phyloP scores from a whole-genome alignment of 2,329 filamentous ascomycete species.

The Aspergillus oerlinghausenensis region DNA sequence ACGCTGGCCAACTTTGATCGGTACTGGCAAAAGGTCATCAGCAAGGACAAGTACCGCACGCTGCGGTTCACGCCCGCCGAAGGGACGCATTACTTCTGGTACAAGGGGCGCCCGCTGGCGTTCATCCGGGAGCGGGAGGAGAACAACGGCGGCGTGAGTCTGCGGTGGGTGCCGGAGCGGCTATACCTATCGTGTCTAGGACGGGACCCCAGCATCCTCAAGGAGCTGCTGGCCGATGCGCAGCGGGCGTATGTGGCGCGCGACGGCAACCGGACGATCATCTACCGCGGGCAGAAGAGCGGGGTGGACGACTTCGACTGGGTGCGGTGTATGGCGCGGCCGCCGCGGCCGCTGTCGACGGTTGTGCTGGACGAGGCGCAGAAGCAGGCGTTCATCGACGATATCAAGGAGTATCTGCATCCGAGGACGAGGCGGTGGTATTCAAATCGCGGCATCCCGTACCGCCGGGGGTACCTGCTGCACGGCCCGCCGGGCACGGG shows the following conservation, averaged over 20 bases:
- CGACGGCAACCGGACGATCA: slow-evolving; percentile 34
- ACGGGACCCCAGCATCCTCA: slow-evolving; percentile 30
- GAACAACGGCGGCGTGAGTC: slow-evolving; percentile 13
- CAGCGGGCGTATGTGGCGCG: slow-evolving; percentile 33
- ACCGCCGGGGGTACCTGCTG: slow-evolving; percentile 77
- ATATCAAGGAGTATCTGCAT: slow-evolving; percentile 55
- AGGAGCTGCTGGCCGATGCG: slow-evolving; percentile 32
- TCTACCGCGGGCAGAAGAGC: slow-evolving; percentile 32
- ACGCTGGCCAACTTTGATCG: slow-evolving; percentile 38
- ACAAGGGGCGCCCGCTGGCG: slow-evolving; percentile 51
- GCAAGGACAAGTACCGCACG: slow-evolving; percentile 31
- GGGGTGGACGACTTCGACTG: slow-evolving; percentile 22
- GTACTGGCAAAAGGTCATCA: slow-evolving; percentile 39
- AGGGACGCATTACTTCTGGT: slow-evolving; percentile 67
- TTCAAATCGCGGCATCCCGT: slow-evolving; percentile 74
- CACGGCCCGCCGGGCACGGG: slow-evolving; percentile 77
- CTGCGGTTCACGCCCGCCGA: slow-evolving; percentile 60
- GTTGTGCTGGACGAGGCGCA: slow-evolving; percentile 50
- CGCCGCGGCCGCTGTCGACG: slow-evolving; percentile 50
- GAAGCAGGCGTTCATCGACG: slow-evolving; percentile 48
- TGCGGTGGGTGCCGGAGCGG: slow-evolving; percentile 22
- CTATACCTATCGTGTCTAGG: slow-evolving; percentile 34
- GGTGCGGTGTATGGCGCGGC: slow-evolving; percentile 38
- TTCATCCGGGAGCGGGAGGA: slow-evolving; percentile 28
- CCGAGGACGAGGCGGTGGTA: slow-evolving; percentile 65